These are phyloP conservation scores for Pezicula radicicola DNA, from an alignment of 2,329 filamentous ascomycete species.

Conservation along the genomic window DNA sequence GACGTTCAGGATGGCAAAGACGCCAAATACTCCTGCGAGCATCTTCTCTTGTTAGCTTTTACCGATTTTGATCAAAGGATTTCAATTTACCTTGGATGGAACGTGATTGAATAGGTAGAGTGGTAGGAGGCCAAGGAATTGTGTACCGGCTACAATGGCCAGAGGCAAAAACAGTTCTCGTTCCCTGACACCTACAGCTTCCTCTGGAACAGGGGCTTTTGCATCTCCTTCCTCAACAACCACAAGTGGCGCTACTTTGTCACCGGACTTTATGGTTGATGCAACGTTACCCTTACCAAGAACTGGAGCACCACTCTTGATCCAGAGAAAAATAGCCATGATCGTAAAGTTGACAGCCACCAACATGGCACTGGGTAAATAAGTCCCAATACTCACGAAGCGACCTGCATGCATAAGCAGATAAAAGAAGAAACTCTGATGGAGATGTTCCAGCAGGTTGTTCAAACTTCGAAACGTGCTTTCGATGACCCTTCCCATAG, in stretches of 20 bases:
- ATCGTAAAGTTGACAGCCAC: constrained; percentile 93
- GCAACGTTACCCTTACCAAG: constrained; percentile 7
- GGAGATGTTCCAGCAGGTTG: constrained; percentile 92
- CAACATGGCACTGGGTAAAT: constrained; percentile 96
- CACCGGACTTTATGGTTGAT: constrained; percentile 24
- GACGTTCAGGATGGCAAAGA: constrained; percentile 53
- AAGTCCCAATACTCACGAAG: constrained; percentile 97
- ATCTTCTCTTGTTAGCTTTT: constrained; percentile 38
- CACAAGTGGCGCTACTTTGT: constrained; percentile 28
- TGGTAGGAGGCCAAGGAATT: constrained; percentile 76
- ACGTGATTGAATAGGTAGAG: constrained; percentile 84
- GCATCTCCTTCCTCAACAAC: constrained; percentile 14
- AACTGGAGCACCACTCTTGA: constrained; percentile 66
- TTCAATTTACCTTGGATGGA: constrained; percentile 51
- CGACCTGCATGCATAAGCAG: constrained; percentile 85
- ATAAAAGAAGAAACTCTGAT: constrained; percentile 99
- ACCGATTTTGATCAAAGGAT: neutral
- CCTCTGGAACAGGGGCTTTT: constrained; percentile 20
- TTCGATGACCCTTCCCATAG: constrained; percentile 83
- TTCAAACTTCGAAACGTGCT: constrained; percentile 91
- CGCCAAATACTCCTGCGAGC: constrained; percentile 54
- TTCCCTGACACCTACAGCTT: constrained; percentile 21
- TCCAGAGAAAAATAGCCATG: constrained; percentile 92
- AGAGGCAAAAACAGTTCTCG: constrained; percentile 71
- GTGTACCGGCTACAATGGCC: constrained; percentile 66